Conservation (phyloP, 2,329 filamentous ascomycete genomes). For the Alternaria consortialis region DNA sequence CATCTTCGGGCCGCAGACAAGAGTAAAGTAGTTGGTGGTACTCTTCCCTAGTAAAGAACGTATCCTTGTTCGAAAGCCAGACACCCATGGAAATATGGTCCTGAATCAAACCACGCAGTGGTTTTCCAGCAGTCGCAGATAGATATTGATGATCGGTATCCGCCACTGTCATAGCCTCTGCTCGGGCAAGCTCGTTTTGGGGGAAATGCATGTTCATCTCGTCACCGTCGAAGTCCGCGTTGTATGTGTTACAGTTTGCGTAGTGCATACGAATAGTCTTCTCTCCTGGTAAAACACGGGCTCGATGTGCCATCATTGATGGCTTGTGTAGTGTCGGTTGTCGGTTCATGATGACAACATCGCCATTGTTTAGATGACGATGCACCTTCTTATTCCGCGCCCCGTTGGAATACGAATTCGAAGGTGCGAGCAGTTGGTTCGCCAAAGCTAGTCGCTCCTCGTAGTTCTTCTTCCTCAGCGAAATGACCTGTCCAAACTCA, state of each 20-base stretch:
- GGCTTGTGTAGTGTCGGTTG: constrained; percentile 98
- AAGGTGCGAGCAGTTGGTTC: constrained; percentile 89
- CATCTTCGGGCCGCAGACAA: constrained; percentile 87
- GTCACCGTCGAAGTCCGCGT: constrained; percentile 98
- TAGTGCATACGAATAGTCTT: constrained; percentile 99
- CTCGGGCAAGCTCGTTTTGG: constrained; percentile 92
- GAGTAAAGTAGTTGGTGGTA: constrained; percentile 96
- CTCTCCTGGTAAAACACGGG: constrained; percentile 89
- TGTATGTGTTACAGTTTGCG: constrained; percentile 99
- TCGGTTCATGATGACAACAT: constrained; percentile 98
- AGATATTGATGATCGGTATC: constrained; percentile 98
- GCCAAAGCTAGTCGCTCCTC: constrained; percentile 90
- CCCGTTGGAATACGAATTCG: constrained; percentile 75
- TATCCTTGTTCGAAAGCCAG: constrained; percentile 87
- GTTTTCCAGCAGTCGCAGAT: constrained; percentile 91
- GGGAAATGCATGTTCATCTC: constrained; percentile 99
- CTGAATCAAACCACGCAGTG: constrained; percentile 93
- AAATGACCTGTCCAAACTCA: constrained; percentile 91
- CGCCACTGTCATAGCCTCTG: constrained; percentile 90
- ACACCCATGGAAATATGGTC: constrained; percentile 97
- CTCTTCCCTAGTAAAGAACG: constrained; percentile 84
- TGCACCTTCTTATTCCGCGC: constrained; percentile 95
- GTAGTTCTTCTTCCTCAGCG: constrained; percentile 82
- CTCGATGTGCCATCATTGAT: constrained; percentile 98
- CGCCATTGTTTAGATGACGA: constrained; percentile 93